Base-by-base conservation (phyloP, 176 grass and related monocot genomes). In the Canna indica region DNA sequence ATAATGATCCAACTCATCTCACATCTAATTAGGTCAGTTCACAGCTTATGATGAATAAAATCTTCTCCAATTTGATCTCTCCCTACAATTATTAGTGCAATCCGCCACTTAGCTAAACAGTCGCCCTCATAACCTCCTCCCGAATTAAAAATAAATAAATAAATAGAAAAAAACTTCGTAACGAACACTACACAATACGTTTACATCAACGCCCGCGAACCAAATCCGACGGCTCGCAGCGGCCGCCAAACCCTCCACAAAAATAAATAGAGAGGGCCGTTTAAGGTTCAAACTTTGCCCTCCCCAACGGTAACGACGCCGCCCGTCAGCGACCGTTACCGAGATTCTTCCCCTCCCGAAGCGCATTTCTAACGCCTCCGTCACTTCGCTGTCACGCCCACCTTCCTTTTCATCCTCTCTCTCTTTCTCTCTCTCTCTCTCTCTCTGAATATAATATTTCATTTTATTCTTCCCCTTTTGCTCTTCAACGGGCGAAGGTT, bases 401-500 rank as follows among this genome's bases (percentile, higher is more conserved):
- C 26, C 65, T 22, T 39, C 20, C 32, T 69, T 71, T 52, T 27
- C 16, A 25, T 26, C 33, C 63, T 16, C 61, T 2, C 30, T 36
- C 15, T 33, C 28, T 15, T 57, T 42, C 66, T 63, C 47, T 36
- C 17, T 57, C 22, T 14, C 26, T 14, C 2, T 22, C 25, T 12
- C 59, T 5, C 17, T 5, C n/a, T 0, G 6, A 20, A 13, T 25
- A 36, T 18, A 36, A 3, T 45, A 24, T 32, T 4, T 36, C 59
- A 17, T 63, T 76, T 79, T 25, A 27, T 28, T 36, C 67, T 77
- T 56, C 53, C 45, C 26, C 17, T 9, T 76, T 38, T 24, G 1
- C 16, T 56, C 85, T 86, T 88, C 91, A 91, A 96, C 91, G 91
- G 91, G 85, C 85, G 88, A 91, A 62, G 59, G 28, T 2, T 13